Evolutionary conservation across 2,329 filamentous ascomycete species (phyloP), one percentile per base, ranked within the genome.

Genomic region (Fusarium sp.): DNA sequence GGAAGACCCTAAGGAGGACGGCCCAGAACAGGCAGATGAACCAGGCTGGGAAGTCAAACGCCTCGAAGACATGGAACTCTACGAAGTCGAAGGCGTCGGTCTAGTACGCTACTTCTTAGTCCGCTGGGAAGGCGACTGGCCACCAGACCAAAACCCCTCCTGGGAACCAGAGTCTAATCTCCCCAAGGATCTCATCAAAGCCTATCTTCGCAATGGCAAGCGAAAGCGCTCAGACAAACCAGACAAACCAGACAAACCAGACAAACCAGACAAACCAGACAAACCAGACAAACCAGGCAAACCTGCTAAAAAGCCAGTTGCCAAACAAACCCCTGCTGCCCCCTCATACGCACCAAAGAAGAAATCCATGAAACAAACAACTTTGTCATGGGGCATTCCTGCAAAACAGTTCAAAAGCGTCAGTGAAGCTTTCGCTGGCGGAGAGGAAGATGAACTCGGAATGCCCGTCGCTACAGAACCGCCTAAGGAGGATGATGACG

Each of bases 111-210:
- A 82, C 62, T 90, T 87, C 75, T 80, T 84, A 33, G 86, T 90
- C 2, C 83, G 84, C 10, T 90, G 88, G 88, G 84, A 83, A 46
- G 88, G 88, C 11, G 78, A 87, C 63, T 90, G 88, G 88, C 86
- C 87, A 0, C 78, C 82, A 0, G 85, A 84, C 12, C 83, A 89
- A 73, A 89, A 90, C 59, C 86, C 86, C 0, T 86, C 87, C 0
- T 90, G 88, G 88, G 88, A 90, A 72, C 87, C 87, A 0, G 83
- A 85, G 67, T 82, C 82, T 6, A 87, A 89, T 56, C 82, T 90
- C 5, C 77, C 85, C 0, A 60, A 75, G 0, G 63, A 63, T 0
- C 73, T 88, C 41, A 78, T 88, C 3, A 78, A 76, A 10, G 78
- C 78, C 5, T 89, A 85, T 61, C 63, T 78, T 12, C 82, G 80